These are phyloP conservation scores for Neolecta irregularis DNA, from an alignment of 1,139 yeast genomes.

Conservation along the genomic window DNA sequence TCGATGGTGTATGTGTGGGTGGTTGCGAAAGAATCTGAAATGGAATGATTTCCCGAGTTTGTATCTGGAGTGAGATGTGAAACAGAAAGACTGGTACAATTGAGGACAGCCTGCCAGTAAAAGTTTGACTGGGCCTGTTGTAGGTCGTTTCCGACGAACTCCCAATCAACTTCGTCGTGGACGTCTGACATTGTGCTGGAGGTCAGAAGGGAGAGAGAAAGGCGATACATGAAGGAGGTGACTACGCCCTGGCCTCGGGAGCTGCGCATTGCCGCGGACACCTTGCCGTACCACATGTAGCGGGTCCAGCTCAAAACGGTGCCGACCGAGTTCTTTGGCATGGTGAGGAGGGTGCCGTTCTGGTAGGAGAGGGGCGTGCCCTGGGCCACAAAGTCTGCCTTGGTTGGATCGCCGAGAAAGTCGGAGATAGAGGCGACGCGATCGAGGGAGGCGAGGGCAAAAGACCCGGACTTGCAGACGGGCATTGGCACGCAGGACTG, in stretches of 20 bases:
- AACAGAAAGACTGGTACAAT: too few relatives aligned
- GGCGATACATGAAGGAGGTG: constrained; percentile 71
- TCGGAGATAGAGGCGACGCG: constrained; percentile 27
- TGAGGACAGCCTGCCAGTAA: constrained; percentile 57
- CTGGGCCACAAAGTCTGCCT: constrained; percentile 56
- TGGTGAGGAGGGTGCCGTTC: constrained; percentile 45
- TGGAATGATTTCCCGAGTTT: constrained; percentile 37
- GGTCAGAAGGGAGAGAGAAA: constrained; percentile 9
- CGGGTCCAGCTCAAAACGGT: constrained; percentile 67
- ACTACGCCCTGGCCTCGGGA: constrained; percentile 70
- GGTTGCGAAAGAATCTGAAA: constrained; percentile 42
- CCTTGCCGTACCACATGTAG: constrained; percentile 78
- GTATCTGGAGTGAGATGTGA: too few relatives aligned
- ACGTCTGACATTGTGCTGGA: constrained; percentile 56
- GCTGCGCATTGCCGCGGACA: constrained; percentile 51
- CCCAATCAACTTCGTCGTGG: constrained; percentile 81
- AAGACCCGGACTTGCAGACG: constrained; percentile 19
- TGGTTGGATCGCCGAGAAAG: constrained; percentile 57
- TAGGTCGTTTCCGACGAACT: constrained; percentile 63
- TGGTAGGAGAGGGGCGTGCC: constrained; percentile 49
- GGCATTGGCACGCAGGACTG: constrained; percentile 56
- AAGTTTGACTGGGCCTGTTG: constrained; percentile 56
- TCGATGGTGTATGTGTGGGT: constrained; percentile 70
- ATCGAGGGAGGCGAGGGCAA: constrained; percentile 20
- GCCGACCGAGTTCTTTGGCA: constrained; percentile 69